phyloP scores from a whole-genome alignment of 2,329 filamentous ascomycete genomes.

The Chrysosporium queenslandicum region DNA sequence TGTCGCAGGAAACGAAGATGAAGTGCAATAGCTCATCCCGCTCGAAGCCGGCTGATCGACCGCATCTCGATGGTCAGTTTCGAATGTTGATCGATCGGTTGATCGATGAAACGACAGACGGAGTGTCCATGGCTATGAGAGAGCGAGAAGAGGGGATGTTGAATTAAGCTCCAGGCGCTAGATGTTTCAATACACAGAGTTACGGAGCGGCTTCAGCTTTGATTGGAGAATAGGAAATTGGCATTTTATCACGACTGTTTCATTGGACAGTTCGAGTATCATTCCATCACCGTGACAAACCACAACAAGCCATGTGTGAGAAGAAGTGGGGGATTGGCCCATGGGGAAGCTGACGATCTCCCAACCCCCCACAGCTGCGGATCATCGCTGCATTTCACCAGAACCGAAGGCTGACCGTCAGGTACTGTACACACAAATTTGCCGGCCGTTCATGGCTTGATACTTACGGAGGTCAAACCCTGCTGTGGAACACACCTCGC shows the following conservation, averaged over 20 bases:
- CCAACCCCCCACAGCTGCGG: background rate
- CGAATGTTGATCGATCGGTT: background rate
- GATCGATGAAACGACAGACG: constrained; percentile 1
- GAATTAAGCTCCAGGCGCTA: background rate
- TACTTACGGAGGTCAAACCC: background rate
- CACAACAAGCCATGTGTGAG: background rate
- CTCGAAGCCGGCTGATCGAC: background rate
- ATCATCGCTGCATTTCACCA: background rate
- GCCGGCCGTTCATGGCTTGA: background rate
- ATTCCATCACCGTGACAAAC: background rate
- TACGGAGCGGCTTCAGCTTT: background rate
- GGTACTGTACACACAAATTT: background rate
- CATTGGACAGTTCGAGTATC: background rate
- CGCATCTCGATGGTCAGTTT: background rate
- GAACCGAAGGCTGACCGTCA: background rate
- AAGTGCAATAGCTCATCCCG: background rate
- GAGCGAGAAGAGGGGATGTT: background rate
- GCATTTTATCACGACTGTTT: background rate
- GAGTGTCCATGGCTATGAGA: too few species aligned
- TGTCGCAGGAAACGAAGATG: background rate
- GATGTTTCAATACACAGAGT: background rate
- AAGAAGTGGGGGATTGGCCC: background rate
- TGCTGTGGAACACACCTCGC: background rate
- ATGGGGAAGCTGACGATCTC: background rate
- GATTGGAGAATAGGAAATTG: background rate